Percentiles rank a stretch among this genome's conserved stretches.
phyloP scores from a whole-genome alignment of 139 green algal species.

The Pycnococcus provasolii region DNA sequence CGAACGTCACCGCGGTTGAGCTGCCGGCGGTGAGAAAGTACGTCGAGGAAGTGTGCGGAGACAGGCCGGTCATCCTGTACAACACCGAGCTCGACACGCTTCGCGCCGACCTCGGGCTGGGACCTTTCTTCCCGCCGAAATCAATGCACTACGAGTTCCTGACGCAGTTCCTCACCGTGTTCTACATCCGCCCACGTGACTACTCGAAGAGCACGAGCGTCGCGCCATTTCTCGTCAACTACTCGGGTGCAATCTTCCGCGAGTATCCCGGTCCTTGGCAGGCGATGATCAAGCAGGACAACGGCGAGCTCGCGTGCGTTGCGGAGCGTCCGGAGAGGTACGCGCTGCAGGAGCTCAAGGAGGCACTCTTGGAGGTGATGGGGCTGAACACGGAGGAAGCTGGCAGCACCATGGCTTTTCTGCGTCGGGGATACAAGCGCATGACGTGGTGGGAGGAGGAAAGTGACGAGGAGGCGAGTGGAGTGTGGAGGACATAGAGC shows the following conservation, averaged over 20 bases:
- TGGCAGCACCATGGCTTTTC: background rate
- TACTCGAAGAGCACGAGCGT: conserved; percentile 41
- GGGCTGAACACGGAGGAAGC: conserved; percentile 25
- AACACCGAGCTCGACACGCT: conserved; percentile 96
- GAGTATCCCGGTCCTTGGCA: conserved; percentile 38
- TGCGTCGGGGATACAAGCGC: conserved; percentile 11
- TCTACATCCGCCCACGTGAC: conserved; percentile 35
- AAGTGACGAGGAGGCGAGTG: conserved; percentile 1
- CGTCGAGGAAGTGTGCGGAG: conserved; percentile 15
- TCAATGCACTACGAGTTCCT: conserved; percentile 40
- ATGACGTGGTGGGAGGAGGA: conserved; percentile 25
- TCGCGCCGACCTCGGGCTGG: conserved; percentile 37
- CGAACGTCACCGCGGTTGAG: conserved; percentile 61
- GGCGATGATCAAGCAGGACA: conserved; percentile 41
- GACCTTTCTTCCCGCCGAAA: conserved; percentile 34
- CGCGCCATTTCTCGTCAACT: conserved; percentile 41
- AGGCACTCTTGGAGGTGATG: conserved; percentile 34
- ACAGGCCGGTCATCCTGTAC: conserved; percentile 60
- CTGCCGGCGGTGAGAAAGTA: conserved; percentile 34
- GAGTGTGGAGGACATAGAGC: conserved; percentile 19
- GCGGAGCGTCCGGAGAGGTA: conserved; percentile 33
- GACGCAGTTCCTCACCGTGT: conserved; percentile 30
- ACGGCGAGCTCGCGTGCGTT: conserved; percentile 30
- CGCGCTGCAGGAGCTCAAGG: conserved; percentile 34
- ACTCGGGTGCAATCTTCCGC: conserved; percentile 36